These are phyloP conservation scores for Lentinula guzmanii DNA, from an alignment of 768 basidiomycete species.

Conservation along the genomic window DNA sequence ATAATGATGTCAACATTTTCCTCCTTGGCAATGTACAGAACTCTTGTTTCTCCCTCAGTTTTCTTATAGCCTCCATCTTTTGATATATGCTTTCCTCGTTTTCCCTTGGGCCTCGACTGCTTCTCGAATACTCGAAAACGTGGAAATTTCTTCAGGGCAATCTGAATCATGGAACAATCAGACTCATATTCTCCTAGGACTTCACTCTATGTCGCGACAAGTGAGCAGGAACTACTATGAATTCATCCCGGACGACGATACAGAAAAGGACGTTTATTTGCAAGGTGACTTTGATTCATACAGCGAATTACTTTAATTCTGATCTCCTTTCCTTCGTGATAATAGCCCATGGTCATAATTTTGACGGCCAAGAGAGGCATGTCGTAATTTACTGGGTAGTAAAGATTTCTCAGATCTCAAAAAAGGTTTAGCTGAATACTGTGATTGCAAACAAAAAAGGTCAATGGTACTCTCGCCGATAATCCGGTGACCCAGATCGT, in stretches of 20 bases:
- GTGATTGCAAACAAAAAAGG: background rate
- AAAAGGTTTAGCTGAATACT: background rate
- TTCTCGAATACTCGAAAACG: background rate
- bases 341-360: background rate
- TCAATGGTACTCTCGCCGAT: background rate
- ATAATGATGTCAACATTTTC: no score
- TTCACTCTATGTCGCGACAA: background rate
- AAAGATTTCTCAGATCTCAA: background rate
- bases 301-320: background rate
- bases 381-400: background rate
- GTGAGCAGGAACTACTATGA: background rate
- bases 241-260: background rate
- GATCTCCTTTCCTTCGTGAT: background rate
- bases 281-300: background rate
- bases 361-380: background rate
- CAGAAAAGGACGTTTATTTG: slow-evolving; percentile 3
- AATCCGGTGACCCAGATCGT: slow-evolving; percentile 2
- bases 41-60: background rate
- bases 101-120: background rate
- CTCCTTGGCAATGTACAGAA: no score
- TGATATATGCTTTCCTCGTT: background rate
- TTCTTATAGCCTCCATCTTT: background rate
- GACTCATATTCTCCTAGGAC: background rate
- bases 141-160: background rate
- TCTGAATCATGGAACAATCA: background rate